Evolutionary conservation across 108 stramenopile genomes (phyloP), one percentile per base, ranked within the genome.

Genomic region (Cyclotella baltica): DNA sequence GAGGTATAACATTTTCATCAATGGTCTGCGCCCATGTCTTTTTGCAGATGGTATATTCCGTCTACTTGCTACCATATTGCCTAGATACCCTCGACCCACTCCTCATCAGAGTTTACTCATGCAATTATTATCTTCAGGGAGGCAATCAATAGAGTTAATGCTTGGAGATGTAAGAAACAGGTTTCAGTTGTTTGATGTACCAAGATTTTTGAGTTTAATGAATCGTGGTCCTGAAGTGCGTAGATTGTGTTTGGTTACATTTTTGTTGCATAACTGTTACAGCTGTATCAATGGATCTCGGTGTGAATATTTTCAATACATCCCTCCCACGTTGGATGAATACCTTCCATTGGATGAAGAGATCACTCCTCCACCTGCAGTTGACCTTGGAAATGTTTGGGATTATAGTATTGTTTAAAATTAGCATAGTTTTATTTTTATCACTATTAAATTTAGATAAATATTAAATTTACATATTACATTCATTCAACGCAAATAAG

Each of bases 271-370:
- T 13, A 70, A 53, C 30, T 55, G 22, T 4, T 2, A n/a, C n/a
- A n/a, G n/a, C n/a, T 56, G 22, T 56, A 20, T 25, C 8, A n/a
- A n/a, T n/a, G n/a, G 8, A n/a, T 25, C n/a, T n/a, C n/a, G n/a
- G n/a, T n/a, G n/a, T n/a, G n/a, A n/a, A n/a, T 56, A 56, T n/a
- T 56, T 56, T 56, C 15, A n/a, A 8, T n/a, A 56, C 6, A 56
- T 56, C 6, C 55, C 55, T 56, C 55, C 55, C 10, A 56, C 55
- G n/a, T 25, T 56, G 8, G 55, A 56, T 6, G 55, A 56, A 25
- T 25, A 25, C n/a, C n/a, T 56, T 6, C 55, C 55, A 16, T 56
- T 56, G 55, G 55, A 56, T 16, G 55, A 56, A 25, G 55, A 16
- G 6, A 18, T 56, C 10, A 16, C n/a, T 6, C 55, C 55, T 18